Evolutionary conservation across 495 filamentous ascomycete genomes (phyloP), one percentile per base, ranked within the genome.

Genomic region (Penicillium robsamsonii): DNA sequence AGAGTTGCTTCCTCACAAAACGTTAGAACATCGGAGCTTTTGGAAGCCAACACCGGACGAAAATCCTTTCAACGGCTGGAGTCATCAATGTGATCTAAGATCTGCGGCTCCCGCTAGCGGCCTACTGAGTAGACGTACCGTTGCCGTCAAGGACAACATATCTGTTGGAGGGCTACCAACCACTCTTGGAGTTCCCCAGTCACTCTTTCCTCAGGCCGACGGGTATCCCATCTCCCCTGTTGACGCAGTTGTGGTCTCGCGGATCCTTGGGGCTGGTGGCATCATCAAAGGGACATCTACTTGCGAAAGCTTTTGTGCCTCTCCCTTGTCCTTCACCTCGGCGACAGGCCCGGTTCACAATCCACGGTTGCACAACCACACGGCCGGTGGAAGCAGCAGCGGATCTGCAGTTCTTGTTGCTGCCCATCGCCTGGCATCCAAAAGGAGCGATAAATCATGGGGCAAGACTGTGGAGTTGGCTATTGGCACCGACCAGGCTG

Each of bases 401-500:
- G 82, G 82, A 7, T 77, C 71, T 20, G 81, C 64, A 1, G 70
- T 70, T 0, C 73, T 85, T 2, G 74, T 85, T 1, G 77, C 69
- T 3, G n/a, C 70, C 59, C 17, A 42, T 42, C 18, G 40, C 41
- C 66, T 71, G 69, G 71, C 17, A 69, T 76, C 17, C 68, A 63
- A 66, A 29, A 10, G 15, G 20, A 30, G 74, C 62, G 43, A 67
- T 62, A 2, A 2, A 4, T 33, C 58, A 0, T 47, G 33, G 29
- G 50, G 70, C 58, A 60, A 73, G 29, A 72, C 70, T 4, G 77
- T 80, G 7, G 81, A 84, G 38, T 61, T 84, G 12, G 74, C 76
- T 9, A 77, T 86, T 38, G 82, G 82, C 1, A 75, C 75, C 6
- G 83, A 86, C 58, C 82, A 84, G 57, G 83, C 75, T 11, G 83